Conservation (phyloP, 805 yeast species). For the Yarrowia osloensis region DNA sequence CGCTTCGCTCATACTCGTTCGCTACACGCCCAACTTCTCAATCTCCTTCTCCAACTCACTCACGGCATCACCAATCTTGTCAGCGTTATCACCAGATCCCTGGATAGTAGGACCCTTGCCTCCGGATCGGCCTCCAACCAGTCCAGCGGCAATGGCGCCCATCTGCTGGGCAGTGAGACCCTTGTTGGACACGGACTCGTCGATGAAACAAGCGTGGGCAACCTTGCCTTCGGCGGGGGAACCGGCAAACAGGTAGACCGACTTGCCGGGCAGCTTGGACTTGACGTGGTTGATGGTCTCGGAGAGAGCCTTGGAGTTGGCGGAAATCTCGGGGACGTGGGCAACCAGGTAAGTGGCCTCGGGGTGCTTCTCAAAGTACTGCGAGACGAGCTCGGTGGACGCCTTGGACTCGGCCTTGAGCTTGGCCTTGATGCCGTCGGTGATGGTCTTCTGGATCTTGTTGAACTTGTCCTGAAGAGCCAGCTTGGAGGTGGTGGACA, state of each 20-base stretch:
- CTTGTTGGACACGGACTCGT: slow-evolving; percentile 69
- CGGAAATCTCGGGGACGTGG: slow-evolving; percentile 60
- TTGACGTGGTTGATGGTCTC: slow-evolving; percentile 87
- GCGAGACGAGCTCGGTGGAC: slow-evolving; percentile 73
- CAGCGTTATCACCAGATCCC: slow-evolving; percentile 89
- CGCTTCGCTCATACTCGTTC: background rate
- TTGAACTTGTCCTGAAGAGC: slow-evolving; percentile 71
- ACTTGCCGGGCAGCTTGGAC: slow-evolving; percentile 69
- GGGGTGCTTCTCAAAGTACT: slow-evolving; percentile 61
- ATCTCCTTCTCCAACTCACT: slow-evolving; percentile 64
- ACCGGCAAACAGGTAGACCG: slow-evolving; percentile 80
- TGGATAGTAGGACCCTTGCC: slow-evolving; percentile 96
- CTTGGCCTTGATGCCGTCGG: slow-evolving; percentile 82
- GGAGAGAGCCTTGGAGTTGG: slow-evolving; percentile 90
- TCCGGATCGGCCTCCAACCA: slow-evolving; percentile 96
- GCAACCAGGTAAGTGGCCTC: slow-evolving; percentile 63
- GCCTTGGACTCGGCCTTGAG: slow-evolving; percentile 87
- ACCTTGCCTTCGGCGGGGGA: slow-evolving; percentile 59
- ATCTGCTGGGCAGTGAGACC: slow-evolving; percentile 69
- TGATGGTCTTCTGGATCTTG: slow-evolving; percentile 79
- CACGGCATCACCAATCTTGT: slow-evolving; percentile 71
- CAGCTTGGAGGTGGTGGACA: slow-evolving; percentile 79
- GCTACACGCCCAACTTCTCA: slow-evolving; percentile 31
- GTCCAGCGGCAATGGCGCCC: slow-evolving; percentile 66
- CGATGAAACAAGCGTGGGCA: slow-evolving; percentile 93